Evolutionary conservation across 257 asterid species (phyloP).

Genomic region (Petunia secreta): DNA sequence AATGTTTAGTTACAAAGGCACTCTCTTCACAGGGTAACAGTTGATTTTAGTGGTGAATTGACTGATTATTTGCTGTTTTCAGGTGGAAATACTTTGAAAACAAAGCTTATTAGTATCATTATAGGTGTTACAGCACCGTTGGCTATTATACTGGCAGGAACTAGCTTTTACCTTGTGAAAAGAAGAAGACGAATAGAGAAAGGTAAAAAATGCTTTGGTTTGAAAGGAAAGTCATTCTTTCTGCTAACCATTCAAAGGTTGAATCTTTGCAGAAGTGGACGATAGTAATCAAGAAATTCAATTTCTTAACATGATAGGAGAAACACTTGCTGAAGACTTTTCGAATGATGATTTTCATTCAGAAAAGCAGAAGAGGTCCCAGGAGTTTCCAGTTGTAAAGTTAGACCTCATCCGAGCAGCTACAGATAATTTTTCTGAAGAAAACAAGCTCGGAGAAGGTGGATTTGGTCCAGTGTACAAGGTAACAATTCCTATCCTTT

Average conservation of each 20-base stretch:
- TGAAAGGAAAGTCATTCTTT: background rate
- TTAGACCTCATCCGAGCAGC: constrained; percentile 17
- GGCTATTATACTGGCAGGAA: constrained; percentile 13
- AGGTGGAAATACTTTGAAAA: background rate
- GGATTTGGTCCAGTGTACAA: constrained; percentile 30
- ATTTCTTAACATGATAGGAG: background rate
- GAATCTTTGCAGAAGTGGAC: constrained; percentile 13
- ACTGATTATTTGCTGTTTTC: background rate
- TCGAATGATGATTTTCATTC: constrained; percentile 6
- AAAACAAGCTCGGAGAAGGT: constrained; percentile 26
- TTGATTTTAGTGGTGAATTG: background rate
- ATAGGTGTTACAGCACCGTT: background rate
- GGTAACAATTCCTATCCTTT: background rate
- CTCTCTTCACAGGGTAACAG: background rate
- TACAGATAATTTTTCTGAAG: background rate
- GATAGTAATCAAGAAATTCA: background rate
- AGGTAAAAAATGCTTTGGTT: background rate
- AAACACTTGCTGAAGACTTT: background rate
- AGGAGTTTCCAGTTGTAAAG: constrained; percentile 5
- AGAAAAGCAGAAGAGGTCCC: background rate
- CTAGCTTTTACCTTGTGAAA: constrained; percentile 16
- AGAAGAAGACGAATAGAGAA: background rate
- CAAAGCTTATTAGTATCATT: background rate
- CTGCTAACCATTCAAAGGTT: background rate
- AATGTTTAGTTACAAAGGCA: background rate